Base-by-base conservation (phyloP, 345 rosid genomes). In the Melastoma malabathricum region DNA sequence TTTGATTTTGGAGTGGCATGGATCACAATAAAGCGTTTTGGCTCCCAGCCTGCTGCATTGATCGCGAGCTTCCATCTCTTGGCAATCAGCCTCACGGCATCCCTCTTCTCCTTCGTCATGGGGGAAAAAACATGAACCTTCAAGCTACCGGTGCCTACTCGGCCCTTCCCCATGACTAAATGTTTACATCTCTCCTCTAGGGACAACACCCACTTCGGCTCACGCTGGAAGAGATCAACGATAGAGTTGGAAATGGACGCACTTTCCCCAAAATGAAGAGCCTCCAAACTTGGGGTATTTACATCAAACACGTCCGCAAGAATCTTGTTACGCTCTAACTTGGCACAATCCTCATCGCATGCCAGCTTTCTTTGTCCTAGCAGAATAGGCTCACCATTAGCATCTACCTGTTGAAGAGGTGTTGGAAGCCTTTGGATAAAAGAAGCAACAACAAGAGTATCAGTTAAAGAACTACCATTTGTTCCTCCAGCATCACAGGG, bases 291-390 rank as follows among this genome's bases (percentile, higher is more conserved):
- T 0, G 82, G 88, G 1, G 84, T 43, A 52, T 64, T 64, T 47
- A 92, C 81, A 59, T 92, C 95, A 77, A 92, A 87, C 25, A 95
- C 98, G 77, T 84, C 88, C 3, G 89, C 93, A 61, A 87, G 96
- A 65, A 84, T 71, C 63, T 82, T 76, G 64, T 83, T 88, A 41
- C 94, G 97, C 75, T 92, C 97, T 68, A 78, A 56, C 73, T 77
- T 92, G 17, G 86, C 83, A 65, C 97, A 92, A 59, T 92, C 94
- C 50, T 83, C 88, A 66, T 84, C 89, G 46, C 98, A 92, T 53
- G 64, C 53, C 47, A 92, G 88, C 78, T 92, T 92, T 67, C 95
- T 83, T 70, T 77, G 95, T 20, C 98, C 86, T 48, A 87, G 81
- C 17, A 93, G 86, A 47, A 79, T 66, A 65, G 57, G 78, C 71